These are phyloP conservation scores for Coniochaeta ligniaria DNA, from an alignment of 2,329 filamentous ascomycete genomes.

Conservation along the genomic window DNA sequence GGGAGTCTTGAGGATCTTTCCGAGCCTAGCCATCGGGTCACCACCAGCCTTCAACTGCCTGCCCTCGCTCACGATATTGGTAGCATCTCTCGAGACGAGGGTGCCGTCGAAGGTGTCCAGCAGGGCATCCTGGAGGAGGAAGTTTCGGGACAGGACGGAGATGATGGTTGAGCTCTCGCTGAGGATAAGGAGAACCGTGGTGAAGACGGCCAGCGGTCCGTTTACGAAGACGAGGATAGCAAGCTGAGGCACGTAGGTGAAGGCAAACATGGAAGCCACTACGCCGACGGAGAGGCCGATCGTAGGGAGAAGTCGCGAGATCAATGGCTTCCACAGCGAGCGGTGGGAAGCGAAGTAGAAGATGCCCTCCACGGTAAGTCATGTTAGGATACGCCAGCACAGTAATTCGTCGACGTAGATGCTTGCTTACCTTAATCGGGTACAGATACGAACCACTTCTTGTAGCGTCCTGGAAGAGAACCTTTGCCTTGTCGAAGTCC, in stretches of 20 bases:
- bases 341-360: conserved; percentile 50
- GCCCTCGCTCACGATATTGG: conserved; percentile 63
- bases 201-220: conserved; percentile 71
- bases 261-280: conserved; percentile 74
- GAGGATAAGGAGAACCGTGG: conserved; percentile 61
- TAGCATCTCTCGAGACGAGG: conserved; percentile 42
- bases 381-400: background rate
- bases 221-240: conserved; percentile 78
- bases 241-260: conserved; percentile 81
- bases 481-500: conserved; percentile 62
- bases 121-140: conserved; percentile 73
- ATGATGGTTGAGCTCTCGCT: conserved; percentile 54
- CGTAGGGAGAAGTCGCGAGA: conserved; percentile 50
- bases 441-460: conserved; percentile 78
- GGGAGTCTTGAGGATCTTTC: conserved; percentile 49
- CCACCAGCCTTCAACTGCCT: conserved; percentile 61
- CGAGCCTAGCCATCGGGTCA: conserved; percentile 50
- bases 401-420: background rate
- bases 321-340: conserved; percentile 51
- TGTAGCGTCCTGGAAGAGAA: conserved; percentile 60
- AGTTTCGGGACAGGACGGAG: conserved; percentile 54
- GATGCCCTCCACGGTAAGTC: conserved; percentile 37
- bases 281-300: conserved; percentile 65
- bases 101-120: conserved; percentile 85
- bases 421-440: conserved; percentile 57